phyloP scores from a whole-genome alignment of 2,329 filamentous ascomycete species.

The Aspergillus ustus region DNA sequence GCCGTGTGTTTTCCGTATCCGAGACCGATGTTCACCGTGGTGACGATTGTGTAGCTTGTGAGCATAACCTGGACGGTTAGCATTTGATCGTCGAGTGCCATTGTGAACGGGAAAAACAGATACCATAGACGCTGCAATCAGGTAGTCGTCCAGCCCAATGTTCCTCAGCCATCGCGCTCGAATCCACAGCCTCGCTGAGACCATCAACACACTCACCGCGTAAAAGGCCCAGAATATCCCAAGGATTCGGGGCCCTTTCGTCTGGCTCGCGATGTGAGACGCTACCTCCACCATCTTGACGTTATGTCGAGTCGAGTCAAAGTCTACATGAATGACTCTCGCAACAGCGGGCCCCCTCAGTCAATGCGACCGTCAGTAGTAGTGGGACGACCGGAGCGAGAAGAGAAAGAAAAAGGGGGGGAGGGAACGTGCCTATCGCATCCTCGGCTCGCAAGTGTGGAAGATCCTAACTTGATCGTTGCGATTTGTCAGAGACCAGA shows the following conservation, averaged over 20 bases:
- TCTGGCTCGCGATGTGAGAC: conserved; percentile 13
- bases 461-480: not conserved
- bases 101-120: conserved; percentile 13
- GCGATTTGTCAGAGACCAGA: not conserved
- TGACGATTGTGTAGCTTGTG: conserved; percentile 29
- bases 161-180: conserved; percentile 36
- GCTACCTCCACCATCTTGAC: conserved; percentile 11
- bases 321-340: not conserved
- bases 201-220: conserved; percentile 36
- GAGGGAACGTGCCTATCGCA: not conserved
- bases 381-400: not conserved
- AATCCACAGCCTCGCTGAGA: conserved; percentile 40
- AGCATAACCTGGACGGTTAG: conserved; percentile 17
- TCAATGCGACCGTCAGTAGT: no score
- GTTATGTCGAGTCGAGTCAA: not conserved
- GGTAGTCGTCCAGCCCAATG: conserved; percentile 43
- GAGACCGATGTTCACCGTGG: conserved; percentile 38
- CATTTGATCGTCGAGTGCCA: not conserved
- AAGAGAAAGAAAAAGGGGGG: not conserved
- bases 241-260: conserved; percentile 44
- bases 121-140: conserved; percentile 42
- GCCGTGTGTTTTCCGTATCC: conserved; percentile 49
- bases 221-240: conserved; percentile 37
- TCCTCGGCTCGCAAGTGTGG: not conserved
- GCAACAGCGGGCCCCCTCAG: not conserved